Base-by-base conservation (phyloP, 108 stramenopile species). In the Pinguiococcus pyrenoidosus region DNA sequence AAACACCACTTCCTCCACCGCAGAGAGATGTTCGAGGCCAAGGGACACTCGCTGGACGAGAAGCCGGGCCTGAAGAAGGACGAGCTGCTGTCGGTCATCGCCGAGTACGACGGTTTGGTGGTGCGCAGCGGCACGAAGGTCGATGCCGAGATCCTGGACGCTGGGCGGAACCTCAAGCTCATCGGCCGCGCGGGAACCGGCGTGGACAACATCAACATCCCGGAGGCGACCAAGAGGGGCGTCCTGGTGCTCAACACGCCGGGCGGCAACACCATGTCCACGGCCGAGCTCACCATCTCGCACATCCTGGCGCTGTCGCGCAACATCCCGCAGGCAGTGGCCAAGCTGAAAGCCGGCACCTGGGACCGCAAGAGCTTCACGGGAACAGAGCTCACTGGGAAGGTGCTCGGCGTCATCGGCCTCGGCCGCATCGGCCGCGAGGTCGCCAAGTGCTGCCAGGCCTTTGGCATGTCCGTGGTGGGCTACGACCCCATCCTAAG, bases 91-190 rank as follows among this genome's bases (percentile, higher is more conserved):
- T 12, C 52, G 20, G 29, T 68, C 8, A 70, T 70, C 35, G 60
- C 46, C 14, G 62, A 70, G 54, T 70, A 66, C 24, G 69, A 70
- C 9, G 69, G 69, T 36, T 60, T 71, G 62, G 70, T 71, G 17
- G 64, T 71, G 8, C 61, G 70, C 16, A 66, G 64, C 24, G 70
- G 61, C 28, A 71, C 70, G 3, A 71, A 71, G 67, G 70, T 71
- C 3, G 63, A 53, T 32, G 56, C 44, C 2, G 68, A 56, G 21
- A 24, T 71, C 18, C 48, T 71, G 34, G 20, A 60, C 17, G 61
- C 68, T 21, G 70, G 58, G 12, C 36, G 46, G 10, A 71, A 71
- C 39, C 39, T 71, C 25, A 71, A 71, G 58, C 53, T 71, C 7
- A 61, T 71, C 24, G 70, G 70, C 22, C 50, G 43, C 1, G 46